phyloP scores from a whole-genome alignment of 2,329 filamentous ascomycete species.

The Colletotrichum sp. region DNA sequence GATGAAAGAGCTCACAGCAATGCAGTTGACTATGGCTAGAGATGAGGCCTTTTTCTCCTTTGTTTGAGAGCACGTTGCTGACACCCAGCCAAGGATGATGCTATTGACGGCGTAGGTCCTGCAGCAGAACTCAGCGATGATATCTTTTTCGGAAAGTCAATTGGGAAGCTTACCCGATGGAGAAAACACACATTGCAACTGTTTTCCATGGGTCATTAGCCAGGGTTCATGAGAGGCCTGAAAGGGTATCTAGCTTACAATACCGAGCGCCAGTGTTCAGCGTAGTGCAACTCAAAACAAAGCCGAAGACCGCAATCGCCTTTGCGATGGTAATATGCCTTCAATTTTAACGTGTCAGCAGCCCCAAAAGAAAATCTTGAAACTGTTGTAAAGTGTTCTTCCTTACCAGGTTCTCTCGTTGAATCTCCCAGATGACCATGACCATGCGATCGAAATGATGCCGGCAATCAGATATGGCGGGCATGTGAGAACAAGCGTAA shows the following conservation, averaged over 20 bases:
- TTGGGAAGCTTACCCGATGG: constrained; percentile 9
- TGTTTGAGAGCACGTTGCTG: constrained; percentile 38
- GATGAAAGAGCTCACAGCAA: constrained; percentile 21
- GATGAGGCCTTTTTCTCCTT: constrained; percentile 42
- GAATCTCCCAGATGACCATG: constrained; percentile 17
- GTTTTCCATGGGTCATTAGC: too few relatives aligned
- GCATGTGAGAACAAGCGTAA: constrained; percentile 47
- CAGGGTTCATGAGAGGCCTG: too few relatives aligned
- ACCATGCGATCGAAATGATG: constrained; percentile 39
- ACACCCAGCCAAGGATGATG: constrained; percentile 41
- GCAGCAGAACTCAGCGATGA: not conserved
- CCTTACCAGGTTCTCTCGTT: constrained; percentile 16
- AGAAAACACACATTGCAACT: constrained; percentile 32
- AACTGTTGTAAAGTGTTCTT: not conserved
- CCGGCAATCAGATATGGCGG: constrained; percentile 47
- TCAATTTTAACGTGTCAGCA: too few relatives aligned
- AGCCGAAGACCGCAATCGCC: constrained; percentile 11
- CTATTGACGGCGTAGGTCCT: constrained; percentile 35
- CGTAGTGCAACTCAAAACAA: constrained; percentile 29
- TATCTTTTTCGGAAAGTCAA: not conserved
- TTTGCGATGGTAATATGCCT: constrained; percentile 16
- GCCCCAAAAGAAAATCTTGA: too few relatives aligned
- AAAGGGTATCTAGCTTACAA: not conserved
- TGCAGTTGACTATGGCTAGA: constrained; percentile 33
- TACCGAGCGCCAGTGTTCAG: constrained; percentile 30